A percentile compares a stretch with the other conserved stretches of the same genome.
Conservation (phyloP, 352 stramenopile species). For the Pythium volutum region DNA sequence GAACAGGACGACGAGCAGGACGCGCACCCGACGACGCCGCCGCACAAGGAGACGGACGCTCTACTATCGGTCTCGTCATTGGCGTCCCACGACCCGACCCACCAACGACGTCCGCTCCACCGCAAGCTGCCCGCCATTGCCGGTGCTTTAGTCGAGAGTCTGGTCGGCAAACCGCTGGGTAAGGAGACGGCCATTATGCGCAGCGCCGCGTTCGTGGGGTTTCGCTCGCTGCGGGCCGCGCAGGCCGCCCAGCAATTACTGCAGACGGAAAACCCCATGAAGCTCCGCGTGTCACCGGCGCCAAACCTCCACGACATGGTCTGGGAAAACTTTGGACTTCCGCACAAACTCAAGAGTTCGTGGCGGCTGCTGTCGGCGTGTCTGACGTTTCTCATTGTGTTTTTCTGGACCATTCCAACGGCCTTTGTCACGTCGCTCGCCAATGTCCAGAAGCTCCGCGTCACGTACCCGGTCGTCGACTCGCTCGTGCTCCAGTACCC, state of each 20-base stretch:
- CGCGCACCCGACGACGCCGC: background rate
- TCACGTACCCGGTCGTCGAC: conserved; percentile 47
- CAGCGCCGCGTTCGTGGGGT: conserved; percentile 68
- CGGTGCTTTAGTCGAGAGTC: conserved; percentile 23
- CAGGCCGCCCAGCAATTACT: conserved; percentile 71
- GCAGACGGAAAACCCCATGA: conserved; percentile 61
- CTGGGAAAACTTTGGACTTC: conserved; percentile 78
- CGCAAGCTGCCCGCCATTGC: conserved; percentile 29
- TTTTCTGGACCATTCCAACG: conserved; percentile 79
- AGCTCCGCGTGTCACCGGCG: conserved; percentile 56
- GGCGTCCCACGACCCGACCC: background rate
- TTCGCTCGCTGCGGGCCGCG: conserved; percentile 56
- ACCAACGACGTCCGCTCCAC: background rate
- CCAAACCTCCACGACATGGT: conserved; percentile 65
- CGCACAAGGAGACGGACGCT: background rate
- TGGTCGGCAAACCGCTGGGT: conserved; percentile 33
- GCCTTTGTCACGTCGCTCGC: conserved; percentile 75
- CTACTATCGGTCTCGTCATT: conserved; percentile 1
- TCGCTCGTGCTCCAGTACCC: conserved; percentile 41
- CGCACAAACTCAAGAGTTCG: conserved; percentile 54
- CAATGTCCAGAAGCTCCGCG: conserved; percentile 57
- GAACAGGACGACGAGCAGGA: conserved; percentile 17
- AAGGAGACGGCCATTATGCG: conserved; percentile 41
- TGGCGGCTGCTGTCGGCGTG: conserved; percentile 56
- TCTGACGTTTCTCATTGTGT: conserved; percentile 55